Evolutionary conservation across 176 grass and related monocot genomes (phyloP).

Genomic region (Eragrostis nindensis): DNA sequence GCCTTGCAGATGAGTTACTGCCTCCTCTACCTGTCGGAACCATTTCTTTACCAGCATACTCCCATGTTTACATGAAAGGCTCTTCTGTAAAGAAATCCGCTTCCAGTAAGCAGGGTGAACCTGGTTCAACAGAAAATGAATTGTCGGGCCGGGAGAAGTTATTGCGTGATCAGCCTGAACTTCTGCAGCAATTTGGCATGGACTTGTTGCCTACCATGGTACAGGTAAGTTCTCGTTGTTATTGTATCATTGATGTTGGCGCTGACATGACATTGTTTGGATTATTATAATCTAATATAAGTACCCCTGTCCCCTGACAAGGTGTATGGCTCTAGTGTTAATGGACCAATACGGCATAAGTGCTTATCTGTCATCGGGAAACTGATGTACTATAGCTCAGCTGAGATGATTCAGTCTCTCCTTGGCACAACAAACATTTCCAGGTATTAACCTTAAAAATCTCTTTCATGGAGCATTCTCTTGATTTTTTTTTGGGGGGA

Average conservation of each 20-base stretch:
- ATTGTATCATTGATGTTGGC: constrained; percentile 1
- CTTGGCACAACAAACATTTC: constrained; percentile 83
- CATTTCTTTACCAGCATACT: constrained; percentile 67
- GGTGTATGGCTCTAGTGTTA: constrained; percentile 87
- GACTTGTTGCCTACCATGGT: constrained; percentile 81
- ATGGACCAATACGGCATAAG: constrained; percentile 75
- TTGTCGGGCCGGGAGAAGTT: constrained; percentile 72
- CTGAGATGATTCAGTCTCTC: constrained; percentile 82
- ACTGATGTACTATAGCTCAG: constrained; percentile 84
- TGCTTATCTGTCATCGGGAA: constrained; percentile 83
- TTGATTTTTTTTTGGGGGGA: no score
- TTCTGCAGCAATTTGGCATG: constrained; percentile 86
- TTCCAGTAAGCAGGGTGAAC: constrained; percentile 55
- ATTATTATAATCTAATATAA: not conserved
- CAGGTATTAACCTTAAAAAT: constrained; percentile 50
- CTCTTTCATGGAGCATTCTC: constrained; percentile 2
- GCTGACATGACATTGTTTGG: constrained; percentile 10
- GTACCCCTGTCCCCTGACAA: constrained; percentile 33
- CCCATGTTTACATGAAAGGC: constrained; percentile 56
- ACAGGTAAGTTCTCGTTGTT: constrained; percentile 55
- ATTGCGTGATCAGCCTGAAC: constrained; percentile 83
- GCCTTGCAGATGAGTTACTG: constrained; percentile 82
- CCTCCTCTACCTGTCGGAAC: constrained; percentile 74
- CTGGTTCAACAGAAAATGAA: constrained; percentile 49
- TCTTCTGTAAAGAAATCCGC: constrained; percentile 57